phyloP scores from a whole-genome alignment of 225 moss, liverwort and hornwort genomes.

The Marchantia paleacea region DNA sequence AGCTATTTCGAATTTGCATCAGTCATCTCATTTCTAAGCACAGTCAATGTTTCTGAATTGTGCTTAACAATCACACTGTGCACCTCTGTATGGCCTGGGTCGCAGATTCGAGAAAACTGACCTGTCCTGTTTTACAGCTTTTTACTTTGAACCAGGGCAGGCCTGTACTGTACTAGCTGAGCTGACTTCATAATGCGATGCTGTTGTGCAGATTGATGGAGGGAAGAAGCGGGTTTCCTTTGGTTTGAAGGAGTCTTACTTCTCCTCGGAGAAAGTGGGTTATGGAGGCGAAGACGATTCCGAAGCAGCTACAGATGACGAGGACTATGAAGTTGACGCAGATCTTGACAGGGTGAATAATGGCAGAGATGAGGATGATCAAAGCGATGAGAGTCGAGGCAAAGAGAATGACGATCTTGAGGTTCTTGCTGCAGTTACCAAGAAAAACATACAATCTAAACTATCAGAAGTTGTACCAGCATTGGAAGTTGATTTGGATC shows the following conservation, averaged over 20 bases:
- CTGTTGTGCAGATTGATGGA: constrained; percentile 28
- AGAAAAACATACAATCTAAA: constrained; percentile 26
- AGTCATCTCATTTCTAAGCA: too few relatives aligned
- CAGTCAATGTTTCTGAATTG: too few relatives aligned
- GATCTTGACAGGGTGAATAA: neutral
- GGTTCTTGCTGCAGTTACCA: constrained; percentile 37
- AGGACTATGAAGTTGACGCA: constrained; percentile 34
- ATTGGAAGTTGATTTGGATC: constrained; percentile 77
- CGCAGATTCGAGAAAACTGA: too few relatives aligned
- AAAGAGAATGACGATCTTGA: constrained; percentile 62
- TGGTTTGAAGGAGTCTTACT: constrained; percentile 40
- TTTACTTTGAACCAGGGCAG: neutral
- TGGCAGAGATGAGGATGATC: constrained; percentile 36
- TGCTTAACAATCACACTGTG: too few relatives aligned
- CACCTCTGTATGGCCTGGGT: too few relatives aligned
- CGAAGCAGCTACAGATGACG: constrained; percentile 39
- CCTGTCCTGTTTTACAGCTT: too few relatives aligned
- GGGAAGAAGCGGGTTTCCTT: constrained; percentile 41
- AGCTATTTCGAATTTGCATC: too few relatives aligned
- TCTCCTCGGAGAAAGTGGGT: constrained; percentile 5
- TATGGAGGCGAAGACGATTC: constrained; percentile 22
- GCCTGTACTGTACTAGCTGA: too few relatives aligned
- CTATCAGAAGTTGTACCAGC: constrained; percentile 48
- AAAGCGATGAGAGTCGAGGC: constrained; percentile 25
- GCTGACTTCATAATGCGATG: too few relatives aligned